Base-by-base conservation (phyloP, 352 stramenopile genomes). In the Phytopythium sindhum region DNA sequence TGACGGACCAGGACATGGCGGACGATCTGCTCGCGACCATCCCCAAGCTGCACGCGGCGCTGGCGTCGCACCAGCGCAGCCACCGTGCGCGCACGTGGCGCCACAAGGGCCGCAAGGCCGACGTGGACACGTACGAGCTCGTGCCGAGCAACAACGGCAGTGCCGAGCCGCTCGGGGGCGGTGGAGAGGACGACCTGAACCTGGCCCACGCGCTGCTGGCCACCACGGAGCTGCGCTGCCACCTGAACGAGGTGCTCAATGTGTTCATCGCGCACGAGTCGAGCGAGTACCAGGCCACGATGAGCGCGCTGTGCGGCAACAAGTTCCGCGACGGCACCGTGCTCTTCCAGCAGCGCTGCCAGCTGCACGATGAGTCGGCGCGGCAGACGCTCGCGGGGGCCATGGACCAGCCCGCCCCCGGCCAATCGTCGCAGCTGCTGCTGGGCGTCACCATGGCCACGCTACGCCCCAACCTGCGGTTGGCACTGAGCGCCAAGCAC, bases 191-290 rank as follows among this genome's bases (percentile, higher is more conserved):
- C 60, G 79, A 85, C 48, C 74, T 83, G 67, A 75, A 89, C 59
- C 57, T 89, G 47, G 75, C 79, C 4, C 70, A 89, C 57, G 78
- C 77, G 0, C 51, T 87, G 19, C 61, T 87, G 33, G 73, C 74
- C 48, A 77, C 73, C 44, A 81, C 72, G 17, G 75, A 86, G 59
- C 74, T 89, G 12, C 62, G 73, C 12, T 87, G 77, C 55, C 77
- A 87, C 60, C 47, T 89, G n/a, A 87, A 87, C 47, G 80, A 89
- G 33, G 76, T 89, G 31, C 57, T 89, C 15, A 89, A 85, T 24
- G 76, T 87, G 10, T 67, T 90, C 4, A 77, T 73, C 6, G 74
- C 70, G n/a, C 75, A 71, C n/a, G 66, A 83, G 23, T 77, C 75
- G 57, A 65, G 71, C 44, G 72, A 79, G 39, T 77, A 81, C 52